A percentile compares a stretch with the other conserved stretches of the same genome.
phyloP scores from a whole-genome alignment of 2,329 filamentous ascomycete species.

The Pseudocercospora crystallina region DNA sequence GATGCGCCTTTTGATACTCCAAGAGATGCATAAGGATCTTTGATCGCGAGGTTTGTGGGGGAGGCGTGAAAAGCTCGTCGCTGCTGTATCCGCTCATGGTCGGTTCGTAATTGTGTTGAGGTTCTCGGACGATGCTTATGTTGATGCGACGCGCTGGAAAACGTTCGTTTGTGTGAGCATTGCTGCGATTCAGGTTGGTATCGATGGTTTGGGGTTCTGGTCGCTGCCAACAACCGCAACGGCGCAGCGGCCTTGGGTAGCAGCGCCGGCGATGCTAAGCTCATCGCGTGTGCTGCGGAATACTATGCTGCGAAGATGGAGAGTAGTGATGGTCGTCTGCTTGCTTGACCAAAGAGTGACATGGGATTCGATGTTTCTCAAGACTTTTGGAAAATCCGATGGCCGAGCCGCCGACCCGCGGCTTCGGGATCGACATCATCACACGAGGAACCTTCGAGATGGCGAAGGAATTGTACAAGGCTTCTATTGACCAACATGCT shows the following conservation, averaged over 20 bases:
- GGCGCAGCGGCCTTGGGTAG: constrained; percentile 36
- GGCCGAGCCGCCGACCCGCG: too few species aligned
- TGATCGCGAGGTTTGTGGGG: constrained; percentile 48
- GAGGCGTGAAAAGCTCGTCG: constrained; percentile 60
- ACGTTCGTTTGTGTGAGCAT: constrained; percentile 15
- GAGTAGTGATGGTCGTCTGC: neutral
- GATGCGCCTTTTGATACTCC: constrained; percentile 82
- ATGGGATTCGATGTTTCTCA: neutral
- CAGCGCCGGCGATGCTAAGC: constrained; percentile 35
- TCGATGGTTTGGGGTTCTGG: constrained; percentile 26
- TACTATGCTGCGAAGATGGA: neutral
- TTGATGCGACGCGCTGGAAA: constrained; percentile 17
- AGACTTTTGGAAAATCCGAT: too few species aligned
- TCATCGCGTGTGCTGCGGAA: constrained; percentile 29
- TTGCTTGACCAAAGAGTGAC: neutral
- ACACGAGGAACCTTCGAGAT: neutral
- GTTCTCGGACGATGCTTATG: constrained; percentile 11
- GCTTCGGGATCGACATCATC: neutral
- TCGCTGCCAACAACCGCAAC: constrained; percentile 35
- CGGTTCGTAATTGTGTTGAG: constrained; percentile 18
- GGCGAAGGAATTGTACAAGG: neutral
- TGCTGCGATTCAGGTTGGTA: constrained; percentile 19
- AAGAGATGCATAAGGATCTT: constrained; percentile 84
- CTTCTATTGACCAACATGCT: too few species aligned
- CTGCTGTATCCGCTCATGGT: constrained; percentile 29